phyloP scores from a whole-genome alignment of 1,284 basidiomycete genomes.

The Austroboletus niveus region DNA sequence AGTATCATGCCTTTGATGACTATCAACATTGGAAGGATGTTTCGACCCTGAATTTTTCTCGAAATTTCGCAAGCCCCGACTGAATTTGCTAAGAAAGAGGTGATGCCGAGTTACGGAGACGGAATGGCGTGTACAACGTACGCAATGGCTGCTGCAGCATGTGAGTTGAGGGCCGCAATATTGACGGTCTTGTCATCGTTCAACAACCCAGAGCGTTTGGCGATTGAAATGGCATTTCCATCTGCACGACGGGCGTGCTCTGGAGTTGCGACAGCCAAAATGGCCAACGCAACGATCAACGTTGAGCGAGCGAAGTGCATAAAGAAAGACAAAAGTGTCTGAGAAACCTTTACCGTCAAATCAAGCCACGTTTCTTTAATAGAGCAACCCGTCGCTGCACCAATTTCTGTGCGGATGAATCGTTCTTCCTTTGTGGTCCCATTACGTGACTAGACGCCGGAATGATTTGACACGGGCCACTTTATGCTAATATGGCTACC shows the following conservation, averaged over 20 bases:
- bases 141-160: too few species aligned
- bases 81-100: conserved; percentile 11
- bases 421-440: too few species aligned
- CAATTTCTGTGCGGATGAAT: too few species aligned
- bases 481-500: too few species aligned
- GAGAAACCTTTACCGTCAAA: too few species aligned
- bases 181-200: conserved; percentile 14
- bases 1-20: neutral
- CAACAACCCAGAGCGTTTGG: conserved; percentile 10
- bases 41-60: conserved; percentile 14
- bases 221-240: conserved; percentile 9
- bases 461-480: too few species aligned
- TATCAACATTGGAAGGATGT: conserved; percentile 7
- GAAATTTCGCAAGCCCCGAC: conserved; percentile 9
- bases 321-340: too few species aligned
- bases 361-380: too few species aligned
- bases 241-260: neutral
- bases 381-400: too few species aligned
- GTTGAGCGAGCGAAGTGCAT: conserved; percentile 19
- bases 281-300: conserved; percentile 10
- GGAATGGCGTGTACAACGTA: too few species aligned
- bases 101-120: too few species aligned
- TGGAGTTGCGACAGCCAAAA: conserved; percentile 12
- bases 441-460: too few species aligned
- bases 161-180: conserved; percentile 3